phyloP scores from a whole-genome alignment of 1,284 basidiomycete genomes.

The Agroathelia rolfsii region DNA sequence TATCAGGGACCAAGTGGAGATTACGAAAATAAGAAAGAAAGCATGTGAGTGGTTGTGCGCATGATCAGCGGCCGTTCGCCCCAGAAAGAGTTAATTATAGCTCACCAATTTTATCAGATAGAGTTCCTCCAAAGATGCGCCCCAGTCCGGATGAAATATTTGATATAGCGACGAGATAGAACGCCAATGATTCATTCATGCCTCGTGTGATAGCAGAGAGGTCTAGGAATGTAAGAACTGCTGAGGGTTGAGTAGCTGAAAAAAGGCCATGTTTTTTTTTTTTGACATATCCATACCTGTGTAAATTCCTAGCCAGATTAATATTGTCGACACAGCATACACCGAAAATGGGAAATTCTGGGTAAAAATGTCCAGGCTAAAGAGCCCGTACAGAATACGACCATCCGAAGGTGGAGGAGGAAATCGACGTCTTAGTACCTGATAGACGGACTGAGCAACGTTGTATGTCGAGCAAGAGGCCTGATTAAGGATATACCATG shows the following conservation, averaged over 20 bases:
- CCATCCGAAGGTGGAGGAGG: slow-evolving; percentile 37
- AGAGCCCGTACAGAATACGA: no score
- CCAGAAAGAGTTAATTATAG: no score
- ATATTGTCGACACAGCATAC: slow-evolving; percentile 32
- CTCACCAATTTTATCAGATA: slow-evolving; percentile 32
- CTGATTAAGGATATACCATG: slow-evolving; percentile 20
- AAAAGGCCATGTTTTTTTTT: neutral
- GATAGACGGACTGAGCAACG: no score
- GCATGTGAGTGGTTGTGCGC: no score
- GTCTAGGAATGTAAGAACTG: slow-evolving; percentile 42
- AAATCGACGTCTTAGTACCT: slow-evolving; percentile 39
- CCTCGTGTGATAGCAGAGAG: slow-evolving; percentile 28
- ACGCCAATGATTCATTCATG: slow-evolving; percentile 25
- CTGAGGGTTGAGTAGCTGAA: neutral
- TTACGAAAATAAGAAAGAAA: no score
- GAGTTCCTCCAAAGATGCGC: slow-evolving; percentile 27
- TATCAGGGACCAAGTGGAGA: no score
- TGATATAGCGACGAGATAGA: slow-evolving; percentile 38
- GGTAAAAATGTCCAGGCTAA: slow-evolving; percentile 41
- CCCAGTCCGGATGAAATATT: slow-evolving; percentile 34
- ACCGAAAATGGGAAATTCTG: slow-evolving; percentile 31
- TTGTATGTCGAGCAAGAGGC: no score
- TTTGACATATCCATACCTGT: slow-evolving; percentile 30
- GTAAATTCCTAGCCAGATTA: slow-evolving; percentile 50
- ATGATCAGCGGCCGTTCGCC: no score